Conservation (phyloP, 371 early-diverging fungal genomes). For the Apophysomyces ossiformis region DNA sequence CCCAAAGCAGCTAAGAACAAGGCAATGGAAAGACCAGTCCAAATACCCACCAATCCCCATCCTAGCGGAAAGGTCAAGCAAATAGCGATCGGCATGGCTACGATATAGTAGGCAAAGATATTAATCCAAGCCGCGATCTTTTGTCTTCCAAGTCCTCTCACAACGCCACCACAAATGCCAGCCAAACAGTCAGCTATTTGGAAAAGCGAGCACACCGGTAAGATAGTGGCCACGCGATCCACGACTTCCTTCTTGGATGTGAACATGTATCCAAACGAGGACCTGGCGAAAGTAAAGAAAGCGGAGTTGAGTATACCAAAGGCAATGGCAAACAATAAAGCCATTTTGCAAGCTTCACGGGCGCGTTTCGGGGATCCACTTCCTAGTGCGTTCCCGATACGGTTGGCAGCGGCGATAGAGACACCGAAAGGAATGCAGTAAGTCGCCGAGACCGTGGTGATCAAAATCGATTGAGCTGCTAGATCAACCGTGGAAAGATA, state of each 20-base stretch:
- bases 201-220: constrained; percentile 82
- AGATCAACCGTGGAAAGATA: constrained; percentile 77
- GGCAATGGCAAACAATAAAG: constrained; percentile 51
- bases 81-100: constrained; percentile 74
- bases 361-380: constrained; percentile 51
- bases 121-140: constrained; percentile 72
- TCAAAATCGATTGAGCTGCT: constrained; percentile 85
- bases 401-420: constrained; percentile 75
- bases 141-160: constrained; percentile 77
- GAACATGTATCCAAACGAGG: constrained; percentile 67
- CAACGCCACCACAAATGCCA: constrained; percentile 71
- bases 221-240: constrained; percentile 64
- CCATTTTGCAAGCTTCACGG: constrained; percentile 41
- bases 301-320: constrained; percentile 43
- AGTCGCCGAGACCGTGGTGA: constrained; percentile 72
- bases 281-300: constrained; percentile 47
- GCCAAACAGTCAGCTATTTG: constrained; percentile 79
- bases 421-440: constrained; percentile 78
- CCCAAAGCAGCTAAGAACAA: constrained; percentile 55
- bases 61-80: constrained; percentile 59
- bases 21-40: constrained; percentile 66
- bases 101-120: constrained; percentile 68
- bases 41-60: constrained; percentile 69
- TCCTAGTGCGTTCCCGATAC: constrained; percentile 84
- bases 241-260: constrained; percentile 74